phyloP scores from a whole-genome alignment of 106 monocot species.

The Apostasia shenzhenica region DNA sequence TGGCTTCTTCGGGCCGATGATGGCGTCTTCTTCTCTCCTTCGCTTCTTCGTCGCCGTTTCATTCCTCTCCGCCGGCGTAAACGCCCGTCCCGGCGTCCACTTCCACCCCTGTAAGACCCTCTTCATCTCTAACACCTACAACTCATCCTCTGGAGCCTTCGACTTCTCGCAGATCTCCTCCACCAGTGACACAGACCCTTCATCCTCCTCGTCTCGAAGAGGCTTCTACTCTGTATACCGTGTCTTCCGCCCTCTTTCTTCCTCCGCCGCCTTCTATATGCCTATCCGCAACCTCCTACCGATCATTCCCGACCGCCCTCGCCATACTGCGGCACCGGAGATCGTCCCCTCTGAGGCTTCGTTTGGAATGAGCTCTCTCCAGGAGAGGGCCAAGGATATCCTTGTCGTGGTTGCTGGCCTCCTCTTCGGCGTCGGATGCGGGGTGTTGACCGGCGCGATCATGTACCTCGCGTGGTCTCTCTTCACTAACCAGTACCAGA shows the following conservation, averaged over 20 bases:
- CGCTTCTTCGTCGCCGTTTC: conserved; percentile 3
- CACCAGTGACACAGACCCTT: neutral
- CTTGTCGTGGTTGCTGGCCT: conserved; percentile 43
- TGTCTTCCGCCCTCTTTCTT: conserved; percentile 14
- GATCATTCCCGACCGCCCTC: conserved; percentile 12
- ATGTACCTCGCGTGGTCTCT: conserved; percentile 44
- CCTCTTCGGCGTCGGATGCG: conserved; percentile 59
- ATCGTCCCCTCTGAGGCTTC: neutral
- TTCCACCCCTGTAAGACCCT: conserved; percentile 41
- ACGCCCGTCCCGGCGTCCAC: conserved; percentile 15
- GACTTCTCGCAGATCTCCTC: conserved; percentile 1
- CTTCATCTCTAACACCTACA: conserved; percentile 32
- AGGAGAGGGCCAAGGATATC: conserved; percentile 44
- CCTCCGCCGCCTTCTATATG: neutral
- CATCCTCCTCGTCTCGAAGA: neutral
- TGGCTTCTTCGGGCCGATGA: neutral
- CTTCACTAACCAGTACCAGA: conserved; percentile 16
- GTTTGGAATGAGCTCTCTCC: conserved; percentile 17
- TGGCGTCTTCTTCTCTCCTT: neutral
- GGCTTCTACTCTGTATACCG: conserved; percentile 22
- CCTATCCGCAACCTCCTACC: neutral
- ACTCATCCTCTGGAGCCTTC: conserved; percentile 7
- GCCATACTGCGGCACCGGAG: neutral
- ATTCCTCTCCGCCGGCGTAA: conserved; percentile 12
- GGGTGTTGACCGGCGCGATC: conserved; percentile 45